These are phyloP conservation scores for Fistulifera pelliculosa DNA, from an alignment of 108 stramenopile genomes.

Conservation along the genomic window DNA sequence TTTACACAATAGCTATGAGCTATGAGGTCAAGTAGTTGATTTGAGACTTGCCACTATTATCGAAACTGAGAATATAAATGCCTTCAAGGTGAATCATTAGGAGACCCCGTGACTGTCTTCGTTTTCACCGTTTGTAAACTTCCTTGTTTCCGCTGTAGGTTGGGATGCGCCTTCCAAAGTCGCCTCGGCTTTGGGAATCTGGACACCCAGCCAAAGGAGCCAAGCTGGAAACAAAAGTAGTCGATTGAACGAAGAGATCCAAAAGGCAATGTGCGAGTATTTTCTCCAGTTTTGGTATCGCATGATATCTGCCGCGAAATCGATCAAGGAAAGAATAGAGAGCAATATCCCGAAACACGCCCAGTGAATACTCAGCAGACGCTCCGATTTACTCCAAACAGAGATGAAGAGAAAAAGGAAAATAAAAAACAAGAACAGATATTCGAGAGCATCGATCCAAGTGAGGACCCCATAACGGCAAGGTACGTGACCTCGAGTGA, in stretches of 20 bases:
- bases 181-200: constrained; percentile 1
- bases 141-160: too few species aligned
- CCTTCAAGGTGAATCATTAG: too few species aligned
- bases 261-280: constrained; percentile 39
- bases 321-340: constrained; percentile 30
- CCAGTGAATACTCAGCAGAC: constrained; percentile 1
- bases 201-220: constrained; percentile 34
- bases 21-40: too few species aligned
- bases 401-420: constrained; percentile 22
- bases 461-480: constrained; percentile 34
- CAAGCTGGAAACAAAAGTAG: constrained; percentile 53
- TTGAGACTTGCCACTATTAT: too few species aligned
- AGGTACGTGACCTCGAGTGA: constrained; percentile 52
- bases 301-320: constrained; percentile 51
- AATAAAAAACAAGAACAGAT: constrained; percentile 15
- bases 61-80: too few species aligned
- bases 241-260: constrained; percentile 30
- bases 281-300: constrained; percentile 37
- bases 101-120: too few species aligned
- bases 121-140: too few species aligned
- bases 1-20: too few species aligned
- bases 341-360: not conserved
- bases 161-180: too few species aligned
- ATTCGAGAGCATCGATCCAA: constrained; percentile 22
- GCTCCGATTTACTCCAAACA: constrained; percentile 3